Evolutionary conservation across 2,329 filamentous ascomycete species (phyloP).

Genomic region (Xylariaceae sp.): DNA sequence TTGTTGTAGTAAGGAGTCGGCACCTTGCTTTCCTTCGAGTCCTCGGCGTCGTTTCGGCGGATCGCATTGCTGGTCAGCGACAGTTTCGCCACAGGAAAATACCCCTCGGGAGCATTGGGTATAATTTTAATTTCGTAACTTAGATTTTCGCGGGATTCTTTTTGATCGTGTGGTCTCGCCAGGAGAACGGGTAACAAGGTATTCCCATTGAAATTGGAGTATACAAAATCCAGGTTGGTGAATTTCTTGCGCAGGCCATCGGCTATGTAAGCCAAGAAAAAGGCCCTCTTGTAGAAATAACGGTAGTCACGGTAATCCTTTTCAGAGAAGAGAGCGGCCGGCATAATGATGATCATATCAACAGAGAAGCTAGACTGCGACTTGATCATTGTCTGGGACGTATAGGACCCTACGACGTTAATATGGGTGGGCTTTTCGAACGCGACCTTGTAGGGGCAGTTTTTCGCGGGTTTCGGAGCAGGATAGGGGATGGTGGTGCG

Average conservation of each 20-base stretch:
- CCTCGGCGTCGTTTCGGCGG: slow-evolving; percentile 46
- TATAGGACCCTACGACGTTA: slow-evolving; percentile 86
- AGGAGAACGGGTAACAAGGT: slow-evolving; percentile 64
- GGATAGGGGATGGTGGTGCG: slow-evolving; percentile 77
- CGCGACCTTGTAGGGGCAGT: slow-evolving; percentile 75
- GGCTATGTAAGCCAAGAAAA: slow-evolving; percentile 79
- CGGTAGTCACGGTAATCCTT: slow-evolving; percentile 92
- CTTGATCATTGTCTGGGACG: slow-evolving; percentile 67
- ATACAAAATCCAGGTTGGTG: slow-evolving; percentile 52
- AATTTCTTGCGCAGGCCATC: slow-evolving; percentile 58
- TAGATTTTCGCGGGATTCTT: slow-evolving; percentile 20
- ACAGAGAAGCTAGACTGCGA: slow-evolving; percentile 54
- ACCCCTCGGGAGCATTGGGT: slow-evolving; percentile 60
- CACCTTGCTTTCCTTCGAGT: slow-evolving; percentile 37
- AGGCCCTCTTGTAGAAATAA: slow-evolving; percentile 92
- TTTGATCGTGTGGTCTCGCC: slow-evolving; percentile 34
- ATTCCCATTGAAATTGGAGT: slow-evolving; percentile 66
- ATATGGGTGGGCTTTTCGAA: slow-evolving; percentile 71
- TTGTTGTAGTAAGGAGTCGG: slow-evolving; percentile 87
- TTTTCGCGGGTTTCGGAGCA: slow-evolving; percentile 66
- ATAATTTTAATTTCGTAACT: slow-evolving; percentile 67
- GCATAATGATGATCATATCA: slow-evolving; percentile 87
- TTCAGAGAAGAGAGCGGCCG: slow-evolving; percentile 71
- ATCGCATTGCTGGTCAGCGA: slow-evolving; percentile 64
- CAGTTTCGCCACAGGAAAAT: slow-evolving; percentile 69